These are phyloP conservation scores for Schizochytrium sp. DNA, from an alignment of 108 stramenopile genomes.

Conservation along the genomic window DNA sequence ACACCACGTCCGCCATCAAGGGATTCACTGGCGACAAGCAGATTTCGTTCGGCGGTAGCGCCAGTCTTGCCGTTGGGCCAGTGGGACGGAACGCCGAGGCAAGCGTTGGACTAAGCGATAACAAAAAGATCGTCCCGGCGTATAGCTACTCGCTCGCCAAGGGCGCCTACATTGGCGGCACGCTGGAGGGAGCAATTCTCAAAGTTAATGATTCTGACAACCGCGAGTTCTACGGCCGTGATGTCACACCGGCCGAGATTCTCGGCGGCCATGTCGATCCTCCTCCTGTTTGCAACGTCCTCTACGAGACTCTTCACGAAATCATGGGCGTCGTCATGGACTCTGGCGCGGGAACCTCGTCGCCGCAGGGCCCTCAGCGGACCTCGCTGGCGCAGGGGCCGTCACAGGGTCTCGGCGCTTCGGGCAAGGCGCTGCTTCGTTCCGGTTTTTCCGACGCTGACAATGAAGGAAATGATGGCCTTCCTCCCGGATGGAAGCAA, in stretches of 20 bases:
- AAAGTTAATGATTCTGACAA: background rate
- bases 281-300: background rate
- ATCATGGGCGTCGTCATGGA: background rate
- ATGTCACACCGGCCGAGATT: background rate
- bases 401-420: background rate
- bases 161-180: constrained; percentile 1
- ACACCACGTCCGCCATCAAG: background rate
- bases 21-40: background rate
- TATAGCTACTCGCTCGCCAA: constrained; percentile 20
- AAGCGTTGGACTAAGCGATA: background rate
- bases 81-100: background rate
- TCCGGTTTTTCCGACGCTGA: background rate
- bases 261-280: background rate
- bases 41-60: background rate
- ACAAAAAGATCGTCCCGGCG: background rate
- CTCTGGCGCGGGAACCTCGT: too few relatives aligned
- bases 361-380: background rate
- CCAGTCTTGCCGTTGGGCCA: background rate
- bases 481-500: background rate
- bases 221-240: background rate
- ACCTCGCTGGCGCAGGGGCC: background rate
- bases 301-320: background rate
- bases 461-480: background rate
- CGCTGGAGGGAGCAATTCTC: background rate
- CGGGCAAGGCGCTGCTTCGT: background rate